Evolutionary conservation across 169 alveolate species (phyloP).

Genomic region (Plasmodium yoelii): DNA sequence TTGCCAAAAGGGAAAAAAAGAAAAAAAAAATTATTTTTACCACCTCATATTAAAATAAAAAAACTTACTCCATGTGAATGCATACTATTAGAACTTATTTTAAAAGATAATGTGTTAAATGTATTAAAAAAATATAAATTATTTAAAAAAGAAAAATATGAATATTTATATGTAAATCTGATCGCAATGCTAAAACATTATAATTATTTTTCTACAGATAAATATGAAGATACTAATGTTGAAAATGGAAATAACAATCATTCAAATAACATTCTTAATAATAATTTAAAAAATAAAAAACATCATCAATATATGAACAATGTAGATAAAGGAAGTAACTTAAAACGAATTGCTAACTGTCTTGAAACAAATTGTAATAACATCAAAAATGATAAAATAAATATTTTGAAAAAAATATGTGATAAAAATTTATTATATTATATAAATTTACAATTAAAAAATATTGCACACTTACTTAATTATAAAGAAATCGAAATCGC

Average conservation of each 20-base stretch:
- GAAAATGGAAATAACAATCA: neutral
- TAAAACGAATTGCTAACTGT: constrained; percentile 10
- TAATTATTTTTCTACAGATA: constrained; percentile 44
- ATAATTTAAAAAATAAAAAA: neutral
- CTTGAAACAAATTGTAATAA: constrained; percentile 18
- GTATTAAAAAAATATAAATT: constrained; percentile 66
- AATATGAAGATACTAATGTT: neutral
- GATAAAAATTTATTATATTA: constrained; percentile 57
- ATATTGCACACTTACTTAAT: constrained; percentile 38
- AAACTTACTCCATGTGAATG: constrained; percentile 71
- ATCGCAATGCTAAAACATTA: constrained; percentile 71
- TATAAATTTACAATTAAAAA: constrained; percentile 59
- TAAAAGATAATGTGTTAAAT: constrained; percentile 42
- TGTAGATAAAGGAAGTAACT: neutral
- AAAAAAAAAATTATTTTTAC: constrained; percentile 42
- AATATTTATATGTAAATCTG: constrained; percentile 49
- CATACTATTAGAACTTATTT: constrained; percentile 32
- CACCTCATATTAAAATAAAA: constrained; percentile 54
- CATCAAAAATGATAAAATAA: constrained; percentile 61
- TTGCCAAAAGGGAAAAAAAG: constrained; percentile 28
- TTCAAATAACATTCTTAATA: neutral
- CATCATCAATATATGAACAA: neutral
- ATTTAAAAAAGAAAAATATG: constrained; percentile 69
- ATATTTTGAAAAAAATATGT: constrained; percentile 51
- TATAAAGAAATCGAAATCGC: constrained; percentile 70